Conservation (phyloP, 1,284 basidiomycete species). For the Papiliotrema flavescens region DNA sequence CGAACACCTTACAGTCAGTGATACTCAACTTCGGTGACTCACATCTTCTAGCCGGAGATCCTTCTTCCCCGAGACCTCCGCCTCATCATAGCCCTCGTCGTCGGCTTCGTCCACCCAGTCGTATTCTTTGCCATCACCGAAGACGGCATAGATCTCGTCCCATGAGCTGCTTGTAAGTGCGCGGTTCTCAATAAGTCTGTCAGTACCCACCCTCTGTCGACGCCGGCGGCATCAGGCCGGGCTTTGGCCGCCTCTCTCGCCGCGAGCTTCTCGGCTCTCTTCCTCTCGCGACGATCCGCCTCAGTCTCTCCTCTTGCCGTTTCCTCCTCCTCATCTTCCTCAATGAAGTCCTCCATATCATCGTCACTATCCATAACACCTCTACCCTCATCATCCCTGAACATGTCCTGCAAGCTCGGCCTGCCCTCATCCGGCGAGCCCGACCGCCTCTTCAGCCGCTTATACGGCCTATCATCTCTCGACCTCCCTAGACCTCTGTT, state of each 20-base stretch:
- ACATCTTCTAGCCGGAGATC: slow-evolving; percentile 89
- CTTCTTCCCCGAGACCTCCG: slow-evolving; percentile 59
- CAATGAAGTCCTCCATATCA: slow-evolving; percentile 80
- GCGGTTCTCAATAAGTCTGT: neutral
- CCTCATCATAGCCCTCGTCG: slow-evolving; percentile 62
- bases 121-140: slow-evolving; percentile 95
- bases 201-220: slow-evolving; percentile 75
- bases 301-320: slow-evolving; percentile 64
- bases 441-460: slow-evolving; percentile 38
- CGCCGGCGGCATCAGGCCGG: slow-evolving; percentile 75
- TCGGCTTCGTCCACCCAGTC: slow-evolving; percentile 84
- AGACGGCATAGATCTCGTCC: slow-evolving; percentile 95
- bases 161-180: slow-evolving; percentile 65
- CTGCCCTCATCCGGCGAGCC: slow-evolving; percentile 47
- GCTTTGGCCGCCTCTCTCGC: slow-evolving; percentile 62
- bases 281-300: slow-evolving; percentile 65
- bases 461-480: slow-evolving; percentile 27
- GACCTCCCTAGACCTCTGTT: slow-evolving; percentile 70
- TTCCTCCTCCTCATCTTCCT: slow-evolving; percentile 67
- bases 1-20: slow-evolving; percentile 70
- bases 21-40: slow-evolving; percentile 39
- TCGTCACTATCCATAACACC: slow-evolving; percentile 50
- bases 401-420: slow-evolving; percentile 42
- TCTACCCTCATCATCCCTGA: slow-evolving; percentile 42
- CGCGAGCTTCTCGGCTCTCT: slow-evolving; percentile 66